A percentile compares a stretch with the other conserved stretches of the same genome.
Evolutionary conservation across 2,329 filamentous ascomycete genomes (phyloP).

Genomic region (Mariannaea sp.): DNA sequence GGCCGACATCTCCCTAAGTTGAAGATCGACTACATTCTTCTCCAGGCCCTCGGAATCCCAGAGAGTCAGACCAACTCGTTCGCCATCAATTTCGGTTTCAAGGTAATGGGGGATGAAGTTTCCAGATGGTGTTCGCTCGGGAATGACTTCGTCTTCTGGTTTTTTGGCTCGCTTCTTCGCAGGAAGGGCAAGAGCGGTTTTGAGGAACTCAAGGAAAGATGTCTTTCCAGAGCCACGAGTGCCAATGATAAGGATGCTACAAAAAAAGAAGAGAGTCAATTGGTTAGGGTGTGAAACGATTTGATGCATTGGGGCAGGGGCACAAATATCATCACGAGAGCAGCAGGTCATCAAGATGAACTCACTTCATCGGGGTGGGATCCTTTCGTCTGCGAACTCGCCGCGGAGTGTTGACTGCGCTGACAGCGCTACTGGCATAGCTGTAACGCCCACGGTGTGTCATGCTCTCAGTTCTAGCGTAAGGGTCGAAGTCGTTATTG

Average conservation of each 20-base stretch:
- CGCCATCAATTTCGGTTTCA: slow-evolving; percentile 91
- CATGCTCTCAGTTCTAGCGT: slow-evolving; percentile 90
- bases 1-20: slow-evolving; percentile 85
- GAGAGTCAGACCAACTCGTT: slow-evolving; percentile 88
- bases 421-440: slow-evolving; percentile 90
- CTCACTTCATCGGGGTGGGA: slow-evolving; percentile 97
- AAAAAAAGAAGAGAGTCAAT: slow-evolving; percentile 19
- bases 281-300: slow-evolving; percentile 17
- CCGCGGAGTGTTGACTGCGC: slow-evolving; percentile 89
- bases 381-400: slow-evolving; percentile 94
- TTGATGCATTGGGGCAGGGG: not conserved
- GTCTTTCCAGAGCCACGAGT: slow-evolving; percentile 90
- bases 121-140: slow-evolving; percentile 59
- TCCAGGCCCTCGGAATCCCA: slow-evolving; percentile 98
- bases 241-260: slow-evolving; percentile 87
- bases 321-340: not conserved
- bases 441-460: slow-evolving; percentile 94
- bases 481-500: slow-evolving; percentile 71
- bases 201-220: slow-evolving; percentile 94
- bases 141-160: slow-evolving; percentile 63
- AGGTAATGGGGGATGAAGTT: slow-evolving; percentile 88
- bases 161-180: slow-evolving; percentile 71
- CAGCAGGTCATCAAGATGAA: slow-evolving; percentile 29
- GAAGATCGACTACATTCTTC: slow-evolving; percentile 92
- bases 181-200: slow-evolving; percentile 82